Evolutionary conservation across 2,329 filamentous ascomycete genomes (phyloP), one percentile per base, ranked within the genome.

Genomic region (Westerdykella ornata): DNA sequence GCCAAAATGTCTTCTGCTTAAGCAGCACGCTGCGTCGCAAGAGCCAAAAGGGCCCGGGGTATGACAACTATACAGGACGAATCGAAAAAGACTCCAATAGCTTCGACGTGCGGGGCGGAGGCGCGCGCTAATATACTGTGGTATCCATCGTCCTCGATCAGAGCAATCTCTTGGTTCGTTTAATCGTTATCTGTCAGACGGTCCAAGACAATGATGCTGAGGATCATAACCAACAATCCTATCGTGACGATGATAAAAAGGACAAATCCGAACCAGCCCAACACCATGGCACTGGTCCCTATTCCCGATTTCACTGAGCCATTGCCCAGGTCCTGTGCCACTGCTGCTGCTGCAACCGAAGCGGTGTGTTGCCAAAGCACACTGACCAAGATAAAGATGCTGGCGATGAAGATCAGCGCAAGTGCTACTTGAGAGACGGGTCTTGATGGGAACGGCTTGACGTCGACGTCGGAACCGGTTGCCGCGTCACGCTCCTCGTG

Each of bases 181-280:
- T 52, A 58, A 32, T 62, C 51, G 43, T 63, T 55, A 50, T 73
- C 72, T 44, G 72, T 73, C 58, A 74, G 63, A 45, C 84, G 76
- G 54, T 80, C 76, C 51, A 96, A 71, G 42, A 95, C 76, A 53
- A 82, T 78, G 62, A 96, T 92, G 70, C 88, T 96, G 65, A 97
- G 72, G 58, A 96, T 95, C 88, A 97, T 97, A 59, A 96, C 85
- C 48, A 98, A 72, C 67, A 97, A 68, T 42, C 90, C 92, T 59
- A 97, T 92, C 37, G 90, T 97, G 39, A 97, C 90, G 47, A 97
- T 84, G 56, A 98, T 94, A 51, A 98, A 75, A 39, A 97, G 68
- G 16, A 86, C 84, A 61, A 98, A 97, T 32, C 87, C 86, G 68
- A 98, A 97, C 92, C 92, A 98, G 44, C 92, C 92, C 60, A 98